Evolutionary conservation across 805 yeast genomes (phyloP).

Genomic region (Myxozyma melibiosi): DNA sequence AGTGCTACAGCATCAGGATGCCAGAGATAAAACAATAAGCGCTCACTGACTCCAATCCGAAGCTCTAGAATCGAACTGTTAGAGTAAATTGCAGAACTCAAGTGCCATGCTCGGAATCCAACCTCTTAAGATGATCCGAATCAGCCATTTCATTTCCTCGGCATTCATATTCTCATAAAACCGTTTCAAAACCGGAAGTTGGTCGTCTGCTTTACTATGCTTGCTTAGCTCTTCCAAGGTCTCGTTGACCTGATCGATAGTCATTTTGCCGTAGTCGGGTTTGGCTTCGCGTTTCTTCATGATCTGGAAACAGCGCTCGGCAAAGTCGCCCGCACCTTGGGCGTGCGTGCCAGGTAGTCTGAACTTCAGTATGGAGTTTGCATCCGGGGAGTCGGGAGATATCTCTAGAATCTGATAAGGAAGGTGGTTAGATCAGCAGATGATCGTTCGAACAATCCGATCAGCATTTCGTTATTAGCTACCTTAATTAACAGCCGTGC

Average conservation of each 20-base stretch:
- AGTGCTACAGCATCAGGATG: constrained; percentile 77
- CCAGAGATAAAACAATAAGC: constrained; percentile 60
- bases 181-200: constrained; percentile 51
- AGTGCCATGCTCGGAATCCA: too few species aligned
- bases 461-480: not conserved
- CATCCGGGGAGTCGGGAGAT: constrained; percentile 64
- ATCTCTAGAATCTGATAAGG: constrained; percentile 53
- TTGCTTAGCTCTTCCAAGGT: constrained; percentile 51
- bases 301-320: constrained; percentile 52
- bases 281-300: constrained; percentile 53
- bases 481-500: constrained; percentile 50
- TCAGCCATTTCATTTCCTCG: constrained; percentile 66
- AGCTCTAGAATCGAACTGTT: constrained; percentile 34
- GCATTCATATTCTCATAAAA: constrained; percentile 58
- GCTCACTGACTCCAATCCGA: constrained; percentile 60
- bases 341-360: constrained; percentile 42
- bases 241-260: constrained; percentile 55
- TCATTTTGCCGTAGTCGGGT: constrained; percentile 43
- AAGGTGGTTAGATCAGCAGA: not conserved
- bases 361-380: constrained; percentile 53
- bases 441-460: too few species aligned
- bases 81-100: too few species aligned
- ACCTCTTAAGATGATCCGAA: constrained; percentile 63
- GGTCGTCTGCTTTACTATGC: constrained; percentile 41
- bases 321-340: constrained; percentile 51